Percentiles rank a stretch among this genome's conserved stretches.
Evolutionary conservation across 2,329 filamentous ascomycete species (phyloP).

Genomic region (Penicillium sp.): DNA sequence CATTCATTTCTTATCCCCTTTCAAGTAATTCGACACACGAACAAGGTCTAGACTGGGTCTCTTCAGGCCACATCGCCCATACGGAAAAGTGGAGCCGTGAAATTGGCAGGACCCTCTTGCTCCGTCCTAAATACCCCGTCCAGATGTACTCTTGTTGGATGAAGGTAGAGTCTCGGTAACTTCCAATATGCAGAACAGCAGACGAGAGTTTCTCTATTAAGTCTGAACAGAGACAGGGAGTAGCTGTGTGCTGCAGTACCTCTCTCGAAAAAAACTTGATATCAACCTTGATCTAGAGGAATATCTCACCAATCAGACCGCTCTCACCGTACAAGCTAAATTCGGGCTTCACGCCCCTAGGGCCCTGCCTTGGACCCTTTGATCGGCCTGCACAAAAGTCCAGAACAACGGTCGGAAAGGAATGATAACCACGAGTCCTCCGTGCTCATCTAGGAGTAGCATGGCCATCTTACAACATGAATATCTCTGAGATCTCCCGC

Average conservation of each 20-base stretch:
- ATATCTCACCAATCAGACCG: neutral
- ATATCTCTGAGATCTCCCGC: no score
- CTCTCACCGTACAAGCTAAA: neutral
- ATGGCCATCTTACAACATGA: neutral
- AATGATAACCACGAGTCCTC: neutral
- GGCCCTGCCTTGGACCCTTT: constrained; percentile 11
- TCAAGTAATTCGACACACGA: constrained; percentile 23
- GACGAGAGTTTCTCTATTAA: no score
- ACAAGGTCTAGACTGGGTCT: constrained; percentile 15
- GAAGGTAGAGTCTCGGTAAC: no score
- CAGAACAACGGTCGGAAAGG: neutral
- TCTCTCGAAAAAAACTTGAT: neutral
- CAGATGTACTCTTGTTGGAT: neutral
- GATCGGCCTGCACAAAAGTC: constrained; percentile 24
- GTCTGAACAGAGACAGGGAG: no score
- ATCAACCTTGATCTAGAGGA: neutral
- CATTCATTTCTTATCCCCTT: neutral
- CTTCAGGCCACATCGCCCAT: constrained; percentile 23
- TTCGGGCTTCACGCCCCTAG: neutral
- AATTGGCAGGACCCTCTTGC: constrained; percentile 5
- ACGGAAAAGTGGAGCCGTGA: constrained; percentile 17
- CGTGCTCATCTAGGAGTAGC: neutral
- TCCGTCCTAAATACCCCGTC: neutral
- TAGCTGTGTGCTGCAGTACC: neutral
- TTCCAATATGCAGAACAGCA: no score